These are phyloP conservation scores for Magnusiomyces suaveolens DNA, from an alignment of 1,139 yeast genomes.

Conservation along the genomic window DNA sequence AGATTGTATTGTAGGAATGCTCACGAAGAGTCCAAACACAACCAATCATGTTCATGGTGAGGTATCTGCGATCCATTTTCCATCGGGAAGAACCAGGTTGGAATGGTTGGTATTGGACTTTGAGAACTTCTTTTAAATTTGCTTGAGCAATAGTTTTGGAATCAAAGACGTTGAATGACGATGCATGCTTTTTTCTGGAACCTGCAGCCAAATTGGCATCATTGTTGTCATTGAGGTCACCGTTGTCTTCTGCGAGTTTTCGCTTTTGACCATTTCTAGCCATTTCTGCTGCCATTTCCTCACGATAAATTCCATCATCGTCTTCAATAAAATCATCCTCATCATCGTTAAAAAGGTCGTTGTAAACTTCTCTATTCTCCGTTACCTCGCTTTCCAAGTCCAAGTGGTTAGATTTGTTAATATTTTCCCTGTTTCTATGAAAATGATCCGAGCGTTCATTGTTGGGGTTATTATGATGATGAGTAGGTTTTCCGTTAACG, in stretches of 20 bases:
- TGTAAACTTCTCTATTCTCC: conserved; percentile 8
- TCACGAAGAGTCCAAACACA: conserved; percentile 73
- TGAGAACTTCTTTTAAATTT: neutral
- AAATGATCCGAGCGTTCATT: neutral
- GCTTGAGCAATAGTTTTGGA: neutral
- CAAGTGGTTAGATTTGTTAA: neutral
- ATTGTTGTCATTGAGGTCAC: conserved; percentile 8
- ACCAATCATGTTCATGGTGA: conserved; percentile 74
- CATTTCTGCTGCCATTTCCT: conserved; percentile 12
- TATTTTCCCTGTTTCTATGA: neutral
- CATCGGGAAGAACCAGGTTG: conserved; percentile 88
- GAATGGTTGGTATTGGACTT: conserved; percentile 33
- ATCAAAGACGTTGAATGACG: neutral
- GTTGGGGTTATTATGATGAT: neutral
- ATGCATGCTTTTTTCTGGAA: neutral
- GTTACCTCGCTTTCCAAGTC: neutral
- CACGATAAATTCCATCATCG: conserved; percentile 43
- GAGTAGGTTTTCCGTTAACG: too few relatives aligned
- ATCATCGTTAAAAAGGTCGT: conserved; percentile 28
- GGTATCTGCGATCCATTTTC: conserved; percentile 56
- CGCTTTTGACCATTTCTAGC: neutral
- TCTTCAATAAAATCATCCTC: conserved; percentile 43
- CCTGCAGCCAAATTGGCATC: neutral
- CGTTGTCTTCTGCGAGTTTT: neutral
- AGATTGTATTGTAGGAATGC: conserved; percentile 53